A percentile compares a stretch with the other conserved stretches of the same genome.
phyloP scores from a whole-genome alignment of 495 filamentous ascomycete genomes.

The Daldinia caldariorum region DNA sequence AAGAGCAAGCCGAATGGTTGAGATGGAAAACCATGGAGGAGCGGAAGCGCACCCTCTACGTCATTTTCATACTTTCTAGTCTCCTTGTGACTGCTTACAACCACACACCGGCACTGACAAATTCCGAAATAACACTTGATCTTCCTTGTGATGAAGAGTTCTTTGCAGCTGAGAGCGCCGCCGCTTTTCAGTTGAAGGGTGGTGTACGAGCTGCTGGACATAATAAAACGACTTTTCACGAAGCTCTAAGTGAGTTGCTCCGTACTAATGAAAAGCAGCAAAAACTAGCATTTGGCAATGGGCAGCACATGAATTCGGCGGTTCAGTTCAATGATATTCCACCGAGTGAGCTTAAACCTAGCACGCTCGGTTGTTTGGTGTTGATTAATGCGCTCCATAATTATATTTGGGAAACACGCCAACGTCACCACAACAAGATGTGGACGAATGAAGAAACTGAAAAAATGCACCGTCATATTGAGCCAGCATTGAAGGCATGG shows the following conservation, averaged over 20 bases:
- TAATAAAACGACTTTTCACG: constrained; percentile 74
- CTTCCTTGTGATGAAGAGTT: constrained; percentile 94
- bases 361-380: constrained; percentile 92
- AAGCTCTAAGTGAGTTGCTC: constrained; percentile 80
- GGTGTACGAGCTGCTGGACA: constrained; percentile 72
- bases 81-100: constrained; percentile 93
- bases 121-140: constrained; percentile 92
- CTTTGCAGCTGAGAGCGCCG: constrained; percentile 83
- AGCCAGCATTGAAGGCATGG: constrained; percentile 94
- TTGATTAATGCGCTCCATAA: constrained; percentile 97
- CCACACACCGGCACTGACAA: constrained; percentile 86
- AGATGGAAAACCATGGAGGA: constrained; percentile 91
- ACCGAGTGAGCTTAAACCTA: constrained; percentile 78
- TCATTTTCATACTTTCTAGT: constrained; percentile 90
- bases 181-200: constrained; percentile 79
- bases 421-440: constrained; percentile 85
- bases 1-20: constrained; percentile 86
- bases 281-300: constrained; percentile 56
- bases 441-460: constrained; percentile 95
- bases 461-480: constrained; percentile 95
- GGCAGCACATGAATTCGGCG: constrained; percentile 57
- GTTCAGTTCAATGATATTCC: constrained; percentile 59
- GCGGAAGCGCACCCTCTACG: constrained; percentile 91
- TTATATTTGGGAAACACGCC: constrained; percentile 97
- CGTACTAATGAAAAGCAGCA: constrained; percentile 81